Evolutionary conservation across 345 rosid genomes (phyloP).

Genomic region (Ceriops zippeliana): DNA sequence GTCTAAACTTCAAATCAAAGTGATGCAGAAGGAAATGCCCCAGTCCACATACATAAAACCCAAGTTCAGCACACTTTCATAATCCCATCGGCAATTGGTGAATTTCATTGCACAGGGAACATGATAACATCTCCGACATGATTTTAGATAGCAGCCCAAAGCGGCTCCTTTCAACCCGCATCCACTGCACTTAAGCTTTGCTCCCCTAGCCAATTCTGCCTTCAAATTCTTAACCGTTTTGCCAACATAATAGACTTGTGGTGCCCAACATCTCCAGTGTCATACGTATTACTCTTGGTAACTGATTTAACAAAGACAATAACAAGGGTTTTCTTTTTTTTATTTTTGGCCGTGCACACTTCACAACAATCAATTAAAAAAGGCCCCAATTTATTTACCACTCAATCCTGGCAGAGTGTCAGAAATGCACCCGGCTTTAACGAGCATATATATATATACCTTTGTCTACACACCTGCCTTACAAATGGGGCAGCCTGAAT

Average conservation of each 20-base stretch:
- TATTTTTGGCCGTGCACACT: background rate
- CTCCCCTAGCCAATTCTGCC: constrained; percentile 68
- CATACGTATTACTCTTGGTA: background rate
- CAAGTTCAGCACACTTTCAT: constrained; percentile 35
- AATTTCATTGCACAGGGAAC: constrained; percentile 64
- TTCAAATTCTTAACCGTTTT: constrained; percentile 64
- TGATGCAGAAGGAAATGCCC: constrained; percentile 1
- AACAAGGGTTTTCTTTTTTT: too few relatives aligned
- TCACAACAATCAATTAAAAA: background rate
- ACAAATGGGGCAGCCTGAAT: constrained; percentile 53
- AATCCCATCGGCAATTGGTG: constrained; percentile 73
- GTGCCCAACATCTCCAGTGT: constrained; percentile 57
- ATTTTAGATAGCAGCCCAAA: constrained; percentile 71
- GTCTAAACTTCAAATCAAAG: constrained; percentile 2
- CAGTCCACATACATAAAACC: background rate
- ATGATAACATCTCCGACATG: constrained; percentile 78
- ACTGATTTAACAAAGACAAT: background rate
- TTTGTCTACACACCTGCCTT: constrained; percentile 18
- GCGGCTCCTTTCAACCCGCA: constrained; percentile 86
- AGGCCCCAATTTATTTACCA: constrained; percentile 44
- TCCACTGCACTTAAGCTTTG: constrained; percentile 64
- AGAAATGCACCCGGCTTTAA: too few relatives aligned
- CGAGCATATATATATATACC: constrained; percentile 24
- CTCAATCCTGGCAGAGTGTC: constrained; percentile 18
- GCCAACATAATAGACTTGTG: constrained; percentile 59